A percentile compares a stretch with the other conserved stretches of the same genome.
Conservation (phyloP, 2,329 filamentous ascomycete species). For the Alternaria rosae region DNA sequence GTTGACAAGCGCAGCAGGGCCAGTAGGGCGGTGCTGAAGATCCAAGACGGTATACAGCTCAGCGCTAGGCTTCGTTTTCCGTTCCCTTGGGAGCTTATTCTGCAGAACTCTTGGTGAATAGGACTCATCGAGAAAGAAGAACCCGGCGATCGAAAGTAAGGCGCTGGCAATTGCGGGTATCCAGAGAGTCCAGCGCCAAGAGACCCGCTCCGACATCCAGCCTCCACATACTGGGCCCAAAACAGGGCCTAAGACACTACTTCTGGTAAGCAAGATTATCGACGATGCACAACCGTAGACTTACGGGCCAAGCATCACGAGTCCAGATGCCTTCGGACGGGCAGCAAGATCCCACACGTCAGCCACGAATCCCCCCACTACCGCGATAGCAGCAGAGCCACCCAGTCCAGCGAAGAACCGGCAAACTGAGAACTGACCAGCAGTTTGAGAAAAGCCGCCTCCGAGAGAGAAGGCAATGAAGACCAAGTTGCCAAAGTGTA, state of each 20-base stretch:
- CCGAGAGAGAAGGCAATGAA: slow-evolving; percentile 35
- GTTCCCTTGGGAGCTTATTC: neutral
- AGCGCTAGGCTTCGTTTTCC: neutral
- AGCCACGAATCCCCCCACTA: slow-evolving; percentile 42
- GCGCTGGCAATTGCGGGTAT: slow-evolving; percentile 19
- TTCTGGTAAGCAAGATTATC: neutral
- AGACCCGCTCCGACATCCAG: slow-evolving; percentile 20
- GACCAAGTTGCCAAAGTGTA: slow-evolving; percentile 31
- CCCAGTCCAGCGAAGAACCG: neutral
- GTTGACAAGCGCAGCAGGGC: slow-evolving; percentile 5
- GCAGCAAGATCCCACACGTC: slow-evolving; percentile 55
- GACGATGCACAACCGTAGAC: neutral
- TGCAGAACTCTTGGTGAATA: slow-evolving; percentile 5
- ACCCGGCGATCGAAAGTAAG: slow-evolving; percentile 7
- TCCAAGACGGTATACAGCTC: slow-evolving; percentile 18
- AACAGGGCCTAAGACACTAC: slow-evolving; percentile 16
- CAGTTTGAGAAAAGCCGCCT: slow-evolving; percentile 18
- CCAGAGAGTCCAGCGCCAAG: slow-evolving; percentile 22
- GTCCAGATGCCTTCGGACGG: slow-evolving; percentile 20
- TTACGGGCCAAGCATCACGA: slow-evolving; percentile 17
- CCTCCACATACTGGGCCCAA: slow-evolving; percentile 22
- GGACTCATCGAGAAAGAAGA: slow-evolving; percentile 10
- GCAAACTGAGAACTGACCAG: neutral
- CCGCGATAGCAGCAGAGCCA: slow-evolving; percentile 17
- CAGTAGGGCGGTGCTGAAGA: neutral